Evolutionary conservation across 441 rosid genomes (phyloP).

Genomic region (Adansonia madagascariensis): DNA sequence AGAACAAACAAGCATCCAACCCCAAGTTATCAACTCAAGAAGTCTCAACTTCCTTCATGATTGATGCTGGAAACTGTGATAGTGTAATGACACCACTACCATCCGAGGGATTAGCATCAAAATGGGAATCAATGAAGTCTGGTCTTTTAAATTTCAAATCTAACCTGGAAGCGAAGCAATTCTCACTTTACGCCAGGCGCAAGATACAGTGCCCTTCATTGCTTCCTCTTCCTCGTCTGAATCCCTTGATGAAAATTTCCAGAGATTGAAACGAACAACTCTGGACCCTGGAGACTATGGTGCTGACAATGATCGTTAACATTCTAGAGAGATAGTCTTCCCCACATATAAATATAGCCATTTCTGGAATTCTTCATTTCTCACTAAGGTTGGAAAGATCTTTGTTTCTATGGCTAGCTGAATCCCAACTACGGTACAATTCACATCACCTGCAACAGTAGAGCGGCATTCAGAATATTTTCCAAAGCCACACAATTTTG

Average conservation of each 20-base stretch:
- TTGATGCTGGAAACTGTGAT: constrained; percentile 42
- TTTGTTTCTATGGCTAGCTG: not conserved
- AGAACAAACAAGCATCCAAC: not conserved
- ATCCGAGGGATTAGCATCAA: constrained; percentile 48
- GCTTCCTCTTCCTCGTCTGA: constrained; percentile 51
- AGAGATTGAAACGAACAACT: constrained; percentile 60
- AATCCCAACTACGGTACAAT: not conserved
- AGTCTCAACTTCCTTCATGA: constrained; percentile 45
- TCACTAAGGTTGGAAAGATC: not conserved
- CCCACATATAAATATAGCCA: not conserved
- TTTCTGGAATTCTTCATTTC: not conserved
- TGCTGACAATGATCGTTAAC: constrained; percentile 34
- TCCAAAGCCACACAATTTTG: constrained; percentile 8
- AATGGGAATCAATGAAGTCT: constrained; percentile 71
- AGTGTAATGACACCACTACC: constrained; percentile 15
- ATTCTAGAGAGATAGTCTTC: too few relatives aligned
- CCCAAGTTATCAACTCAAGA: constrained; percentile 33
- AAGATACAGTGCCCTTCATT: constrained; percentile 40
- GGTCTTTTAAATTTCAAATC: constrained; percentile 66
- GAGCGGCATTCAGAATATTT: not conserved
- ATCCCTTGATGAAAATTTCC: constrained; percentile 70
- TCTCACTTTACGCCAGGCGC: constrained; percentile 49
- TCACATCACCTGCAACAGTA: not conserved
- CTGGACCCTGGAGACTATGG: constrained; percentile 31
- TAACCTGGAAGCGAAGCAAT: constrained; percentile 55